Base-by-base conservation (phyloP, 2,329 filamentous ascomycete genomes). In the Colletotrichum caudatum region DNA sequence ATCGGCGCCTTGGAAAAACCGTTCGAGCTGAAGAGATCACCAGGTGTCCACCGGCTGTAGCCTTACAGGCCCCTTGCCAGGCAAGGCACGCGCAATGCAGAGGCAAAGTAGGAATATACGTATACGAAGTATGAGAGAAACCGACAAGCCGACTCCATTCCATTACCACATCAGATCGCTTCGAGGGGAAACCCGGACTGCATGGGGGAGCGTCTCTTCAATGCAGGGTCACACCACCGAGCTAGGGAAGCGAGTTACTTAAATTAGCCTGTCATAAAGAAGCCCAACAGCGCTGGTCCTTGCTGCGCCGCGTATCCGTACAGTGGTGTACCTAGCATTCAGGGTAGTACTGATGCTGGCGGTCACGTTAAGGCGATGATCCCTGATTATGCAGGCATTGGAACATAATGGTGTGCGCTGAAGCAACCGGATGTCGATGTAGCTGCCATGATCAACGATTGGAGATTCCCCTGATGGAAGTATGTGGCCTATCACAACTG, bases 241-340 rank as follows among this genome's bases (percentile, higher is more conserved):
- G 58, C 64, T 71, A 67, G 35, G 18, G 48, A 39, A n/a, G 60
- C 44, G 48, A 62, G 44, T 61, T 71, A 37, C 68, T 71, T 67
- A 58, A 57, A 62, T 71, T 71, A 71, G 68, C 50, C 68, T 67
- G 64, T 23, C 64, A 62, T 51, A 9, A 33, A 66, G n/a, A 37
- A 7, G 41, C 59, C 35, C 26, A 67, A 58, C 64, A 67, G 18
- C 39, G 64, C 39, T 37, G 57, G 23, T 35, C 68, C 64, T 50
- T 35, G 56, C n/a, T 56, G 20, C 39, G 14, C 54, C 62, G 54
- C 53, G 18, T 5, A 12, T 23, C 46, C 46, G 4, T 12, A 23
- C 46, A 8, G 46, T 4, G 9, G 44, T 46, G 18, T 46, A 29
- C 29, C 29, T 29, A 11, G 44, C 44, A 44, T 37, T 59, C 61